Evolutionary conservation across 495 filamentous ascomycete species (phyloP).

Genomic region (Xylaria telfairii): DNA sequence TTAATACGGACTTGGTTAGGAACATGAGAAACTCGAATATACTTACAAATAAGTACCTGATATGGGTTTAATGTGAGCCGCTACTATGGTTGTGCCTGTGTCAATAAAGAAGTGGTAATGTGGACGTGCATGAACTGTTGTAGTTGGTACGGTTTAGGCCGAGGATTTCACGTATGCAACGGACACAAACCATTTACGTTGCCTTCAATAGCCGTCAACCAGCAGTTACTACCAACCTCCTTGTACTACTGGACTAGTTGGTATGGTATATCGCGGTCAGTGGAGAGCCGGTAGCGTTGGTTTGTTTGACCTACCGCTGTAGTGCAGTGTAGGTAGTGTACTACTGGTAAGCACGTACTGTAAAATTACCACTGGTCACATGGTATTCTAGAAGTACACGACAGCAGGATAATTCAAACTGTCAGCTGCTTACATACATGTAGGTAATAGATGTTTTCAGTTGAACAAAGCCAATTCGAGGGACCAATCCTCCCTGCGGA

Average conservation of each 20-base stretch:
- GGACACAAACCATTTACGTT: neutral
- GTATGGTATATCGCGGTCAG: neutral
- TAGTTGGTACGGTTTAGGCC: neutral
- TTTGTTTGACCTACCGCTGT: neutral
- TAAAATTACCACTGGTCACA: constrained; percentile 13
- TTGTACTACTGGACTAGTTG: too few species aligned
- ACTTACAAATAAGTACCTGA: neutral
- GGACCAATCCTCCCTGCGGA: neutral
- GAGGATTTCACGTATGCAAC: neutral
- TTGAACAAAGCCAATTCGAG: neutral
- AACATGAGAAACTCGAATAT: neutral
- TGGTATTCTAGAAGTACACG: constrained; percentile 9
- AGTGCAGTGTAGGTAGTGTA: too few species aligned
- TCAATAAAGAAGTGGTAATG: neutral
- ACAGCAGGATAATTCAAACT: neutral
- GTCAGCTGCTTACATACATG: neutral
- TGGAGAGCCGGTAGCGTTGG: constrained; percentile 1
- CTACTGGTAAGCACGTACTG: neutral
- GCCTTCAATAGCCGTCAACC: constrained; percentile 13
- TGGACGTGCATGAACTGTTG: neutral
- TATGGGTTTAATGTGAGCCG: neutral
- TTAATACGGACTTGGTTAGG: neutral
- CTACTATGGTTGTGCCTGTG: too few species aligned
- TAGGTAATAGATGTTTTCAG: neutral
- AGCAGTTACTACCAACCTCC: neutral